A percentile compares a stretch with the other conserved stretches of the same genome.
Evolutionary conservation across 179 eudicot species (phyloP).

Genomic region (Silene vulgaris): DNA sequence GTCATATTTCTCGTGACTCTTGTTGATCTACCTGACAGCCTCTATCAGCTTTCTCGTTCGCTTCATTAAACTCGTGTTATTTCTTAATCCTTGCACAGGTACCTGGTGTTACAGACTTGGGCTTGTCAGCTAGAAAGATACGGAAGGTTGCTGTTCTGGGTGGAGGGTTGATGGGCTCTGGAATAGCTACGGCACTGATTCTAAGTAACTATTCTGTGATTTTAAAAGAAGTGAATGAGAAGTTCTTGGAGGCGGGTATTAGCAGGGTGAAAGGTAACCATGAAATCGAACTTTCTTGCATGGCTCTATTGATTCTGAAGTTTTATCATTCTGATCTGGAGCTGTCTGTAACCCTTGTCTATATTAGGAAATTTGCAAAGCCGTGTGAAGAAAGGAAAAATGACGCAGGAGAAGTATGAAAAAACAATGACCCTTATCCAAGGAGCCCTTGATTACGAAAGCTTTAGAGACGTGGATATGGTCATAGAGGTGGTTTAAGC

Average conservation of each 20-base stretch:
- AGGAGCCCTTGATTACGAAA: slow-evolving; percentile 67
- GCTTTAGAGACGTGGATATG: slow-evolving; percentile 87
- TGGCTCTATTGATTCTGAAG: slow-evolving; percentile 14
- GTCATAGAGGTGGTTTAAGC: slow-evolving; percentile 73
- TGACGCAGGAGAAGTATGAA: slow-evolving; percentile 71
- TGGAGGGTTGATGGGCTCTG: slow-evolving; percentile 98
- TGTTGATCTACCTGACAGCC: background rate
- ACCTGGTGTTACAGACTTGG: slow-evolving; percentile 78
- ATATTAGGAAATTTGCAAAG: slow-evolving; percentile 78
- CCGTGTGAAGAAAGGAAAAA: slow-evolving; percentile 81
- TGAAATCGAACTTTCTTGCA: background rate
- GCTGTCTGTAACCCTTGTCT: slow-evolving; percentile 19
- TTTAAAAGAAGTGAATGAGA: slow-evolving; percentile 87
- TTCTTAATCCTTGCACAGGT: slow-evolving; percentile 40
- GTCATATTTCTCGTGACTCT: background rate
- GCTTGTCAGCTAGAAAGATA: slow-evolving; percentile 64
- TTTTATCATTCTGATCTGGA: slow-evolving; percentile 11
- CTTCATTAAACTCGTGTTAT: background rate
- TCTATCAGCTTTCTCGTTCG: background rate
- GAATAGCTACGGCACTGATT: slow-evolving; percentile 88
- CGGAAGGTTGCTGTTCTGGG: slow-evolving; percentile 86
- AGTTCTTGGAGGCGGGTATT: slow-evolving; percentile 63
- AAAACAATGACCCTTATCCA: slow-evolving; percentile 73
- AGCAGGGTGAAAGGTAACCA: slow-evolving; percentile 70
- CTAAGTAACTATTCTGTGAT: slow-evolving; percentile 64